Evolutionary conservation across 257 asterid genomes (phyloP), one percentile per base, ranked within the genome.

Genomic region (Fraxinus anomala): DNA sequence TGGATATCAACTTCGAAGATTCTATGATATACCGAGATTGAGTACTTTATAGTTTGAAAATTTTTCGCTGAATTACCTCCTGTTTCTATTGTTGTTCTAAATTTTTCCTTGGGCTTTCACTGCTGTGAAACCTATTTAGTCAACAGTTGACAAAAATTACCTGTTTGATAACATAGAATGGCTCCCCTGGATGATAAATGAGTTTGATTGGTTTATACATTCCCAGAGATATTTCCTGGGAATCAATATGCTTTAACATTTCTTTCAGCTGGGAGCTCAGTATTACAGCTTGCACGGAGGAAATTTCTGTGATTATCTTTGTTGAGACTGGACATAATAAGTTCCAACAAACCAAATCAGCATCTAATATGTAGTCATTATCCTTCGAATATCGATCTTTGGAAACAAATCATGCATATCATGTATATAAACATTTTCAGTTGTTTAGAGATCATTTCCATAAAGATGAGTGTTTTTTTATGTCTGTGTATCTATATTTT

Each of bases 181-280:
- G 97, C 72, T 94, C 96, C 74, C 92, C 83, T 70, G 96, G 97
- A 80, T 90, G 89, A 79, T 92, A 92, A 34, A 84, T 68, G 77
- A 94, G 93, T 73, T 90, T 92, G 81, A 89, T 88, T 42, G 97
- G 97, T 82, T 80, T 86, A 68, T 80, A 83, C 84, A 80, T 81
- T 79, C 88, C 92, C 21, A 75, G 84, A 39, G 82, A 81, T 13
- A 83, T 71, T 68, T 90, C 93, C 28, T 87, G 80, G 39, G 94
- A 88, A 40, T 89, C 89, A 17, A 80, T 85, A 61, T 86, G 88
- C 88, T 80, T 82, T 73, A 94, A 72, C 82, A 94, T 89, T 37
- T 91, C 94, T 79, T 91, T 90, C 81, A 94, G 84, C 85, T 92
- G 98, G 54, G 96, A 91, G 87, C 94, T 92, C 79, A 91, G 86